Evolutionary conservation across 352 stramenopile species (phyloP).

Genomic region (Globisporangium rhizosaccharum): DNA sequence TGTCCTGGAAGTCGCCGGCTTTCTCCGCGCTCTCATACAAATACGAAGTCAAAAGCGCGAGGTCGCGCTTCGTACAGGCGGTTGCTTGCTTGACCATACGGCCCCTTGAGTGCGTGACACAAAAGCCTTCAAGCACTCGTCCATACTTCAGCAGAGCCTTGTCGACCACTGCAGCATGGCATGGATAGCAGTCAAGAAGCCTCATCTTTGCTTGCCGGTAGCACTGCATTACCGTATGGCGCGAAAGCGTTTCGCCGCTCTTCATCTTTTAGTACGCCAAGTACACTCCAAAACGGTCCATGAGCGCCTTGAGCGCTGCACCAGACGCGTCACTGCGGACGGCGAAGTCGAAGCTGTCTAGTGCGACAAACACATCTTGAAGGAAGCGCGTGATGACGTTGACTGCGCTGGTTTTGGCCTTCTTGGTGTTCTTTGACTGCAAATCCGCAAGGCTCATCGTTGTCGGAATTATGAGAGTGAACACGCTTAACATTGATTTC

Average conservation of each 20-base stretch:
- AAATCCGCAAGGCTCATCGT: slow-evolving; percentile 15
- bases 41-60: background rate
- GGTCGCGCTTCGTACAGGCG: background rate
- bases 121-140: background rate
- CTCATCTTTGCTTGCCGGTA: background rate
- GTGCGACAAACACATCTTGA: no score
- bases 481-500: background rate
- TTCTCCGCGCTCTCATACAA: background rate
- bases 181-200: background rate
- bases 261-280: no score
- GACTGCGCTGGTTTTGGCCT: slow-evolving; percentile 8
- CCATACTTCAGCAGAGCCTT: background rate
- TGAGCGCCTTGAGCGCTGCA: no score
- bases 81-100: background rate
- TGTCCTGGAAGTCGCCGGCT: no score
- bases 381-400: slow-evolving; percentile 8
- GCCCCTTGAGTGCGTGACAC: background rate
- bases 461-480: slow-evolving; percentile 17
- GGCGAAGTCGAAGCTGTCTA: no score
- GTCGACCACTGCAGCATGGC: background rate
- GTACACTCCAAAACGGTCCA: no score
- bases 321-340: no score
- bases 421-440: slow-evolving; percentile 16
- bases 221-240: background rate
- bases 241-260: no score